Percentiles rank a stretch among this genome's conserved stretches.
These are phyloP conservation scores for Themeda triandra DNA, from an alignment of 176 grass and related monocot genomes.

Conservation along the genomic window DNA sequence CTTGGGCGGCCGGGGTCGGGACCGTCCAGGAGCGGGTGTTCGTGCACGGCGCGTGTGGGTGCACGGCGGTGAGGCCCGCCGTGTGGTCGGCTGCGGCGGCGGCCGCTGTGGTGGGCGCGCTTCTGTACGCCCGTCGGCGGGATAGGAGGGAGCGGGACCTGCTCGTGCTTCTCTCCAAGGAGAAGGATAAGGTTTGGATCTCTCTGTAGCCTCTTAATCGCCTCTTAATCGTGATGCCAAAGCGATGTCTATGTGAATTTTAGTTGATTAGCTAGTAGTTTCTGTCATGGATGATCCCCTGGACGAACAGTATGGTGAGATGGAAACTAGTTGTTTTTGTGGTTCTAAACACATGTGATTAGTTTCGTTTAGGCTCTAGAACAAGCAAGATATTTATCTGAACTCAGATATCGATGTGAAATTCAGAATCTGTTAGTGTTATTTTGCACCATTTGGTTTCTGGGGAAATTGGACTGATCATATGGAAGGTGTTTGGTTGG, in stretches of 20 bases:
- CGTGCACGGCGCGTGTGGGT: slow-evolving; percentile 34
- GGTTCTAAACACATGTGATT: background rate
- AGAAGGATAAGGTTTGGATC: slow-evolving; percentile 70
- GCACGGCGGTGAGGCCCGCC: slow-evolving; percentile 35
- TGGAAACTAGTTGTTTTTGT: background rate
- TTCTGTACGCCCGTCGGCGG: slow-evolving; percentile 61
- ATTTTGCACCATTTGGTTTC: background rate
- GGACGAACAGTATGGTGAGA: background rate
- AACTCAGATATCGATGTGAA: background rate
- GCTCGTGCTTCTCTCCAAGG: slow-evolving; percentile 56
- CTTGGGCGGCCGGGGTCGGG: slow-evolving; percentile 39
- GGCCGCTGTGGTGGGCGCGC: slow-evolving; percentile 28
- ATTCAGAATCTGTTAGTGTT: background rate
- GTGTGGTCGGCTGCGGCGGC: slow-evolving; percentile 48
- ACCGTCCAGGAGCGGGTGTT: slow-evolving; percentile 31
- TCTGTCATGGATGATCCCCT: background rate
- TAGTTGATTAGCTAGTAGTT: background rate
- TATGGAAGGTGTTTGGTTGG: background rate
- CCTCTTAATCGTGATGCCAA: background rate
- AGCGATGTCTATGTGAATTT: background rate
- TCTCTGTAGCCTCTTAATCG: background rate
- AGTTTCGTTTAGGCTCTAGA: background rate
- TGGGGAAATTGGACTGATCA: background rate
- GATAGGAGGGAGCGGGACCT: slow-evolving; percentile 59
- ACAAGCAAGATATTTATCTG: background rate